phyloP scores from a whole-genome alignment of 2,329 filamentous ascomycete genomes.

The Fusarium illudens region DNA sequence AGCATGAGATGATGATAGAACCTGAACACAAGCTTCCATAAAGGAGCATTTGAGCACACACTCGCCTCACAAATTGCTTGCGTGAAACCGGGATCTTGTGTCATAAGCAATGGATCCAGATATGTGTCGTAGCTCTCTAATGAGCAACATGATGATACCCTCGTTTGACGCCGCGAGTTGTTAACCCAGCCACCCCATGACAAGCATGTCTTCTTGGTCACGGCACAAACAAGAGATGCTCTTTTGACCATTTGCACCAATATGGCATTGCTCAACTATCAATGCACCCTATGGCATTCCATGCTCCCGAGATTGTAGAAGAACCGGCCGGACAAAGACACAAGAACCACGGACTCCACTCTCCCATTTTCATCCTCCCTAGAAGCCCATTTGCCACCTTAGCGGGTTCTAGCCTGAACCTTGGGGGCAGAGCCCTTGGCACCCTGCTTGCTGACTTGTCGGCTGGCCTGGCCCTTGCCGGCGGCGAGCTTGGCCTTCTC shows the following conservation, averaged over 20 bases:
- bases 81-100: slow-evolving; percentile 10
- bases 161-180: slow-evolving; percentile 20
- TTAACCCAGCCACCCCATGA: slow-evolving; percentile 17
- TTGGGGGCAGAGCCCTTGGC: slow-evolving; percentile 89
- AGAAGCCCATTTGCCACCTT: slow-evolving; percentile 38
- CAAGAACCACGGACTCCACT: slow-evolving; percentile 53
- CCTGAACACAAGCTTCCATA: slow-evolving; percentile 12
- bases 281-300: slow-evolving; percentile 54
- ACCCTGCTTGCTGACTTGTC: slow-evolving; percentile 96
- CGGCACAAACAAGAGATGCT: slow-evolving; percentile 25
- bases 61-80: not conserved
- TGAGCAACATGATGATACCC: slow-evolving; percentile 15
- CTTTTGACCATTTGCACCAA: slow-evolving; percentile 48
- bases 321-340: slow-evolving; percentile 54
- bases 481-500: slow-evolving; percentile 97
- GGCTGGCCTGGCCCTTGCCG: slow-evolving; percentile 78
- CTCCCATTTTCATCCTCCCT: slow-evolving; percentile 40
- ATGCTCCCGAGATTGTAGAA: slow-evolving; percentile 54
- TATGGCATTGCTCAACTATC: slow-evolving; percentile 52
- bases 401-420: slow-evolving; percentile 87
- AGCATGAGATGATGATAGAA: slow-evolving; percentile 36
- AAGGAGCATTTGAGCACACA: slow-evolving; percentile 12
- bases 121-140: not conserved
- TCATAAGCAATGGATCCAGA: not conserved
- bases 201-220: slow-evolving; percentile 22